Percentiles rank a stretch among this genome's conserved stretches.
These are phyloP conservation scores for Colletotrichum tropicale DNA, from an alignment of 2,329 filamentous ascomycete species.

Conservation along the genomic window DNA sequence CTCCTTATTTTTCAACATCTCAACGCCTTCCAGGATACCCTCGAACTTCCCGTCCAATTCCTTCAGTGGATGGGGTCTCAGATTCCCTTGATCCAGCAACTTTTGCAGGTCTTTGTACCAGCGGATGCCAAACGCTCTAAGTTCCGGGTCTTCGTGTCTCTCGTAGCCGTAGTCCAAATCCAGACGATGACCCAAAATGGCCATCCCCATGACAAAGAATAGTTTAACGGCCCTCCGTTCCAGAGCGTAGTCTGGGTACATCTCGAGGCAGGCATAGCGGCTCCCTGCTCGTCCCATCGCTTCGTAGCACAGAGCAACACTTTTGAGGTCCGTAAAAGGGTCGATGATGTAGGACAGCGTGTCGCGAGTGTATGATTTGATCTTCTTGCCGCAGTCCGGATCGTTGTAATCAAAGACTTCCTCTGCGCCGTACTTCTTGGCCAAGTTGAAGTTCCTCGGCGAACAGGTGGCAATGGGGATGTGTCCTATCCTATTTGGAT, in stretches of 20 bases:
- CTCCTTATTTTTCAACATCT: not conserved
- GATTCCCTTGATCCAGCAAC: not conserved
- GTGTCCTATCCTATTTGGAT: not conserved
- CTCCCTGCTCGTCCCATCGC: conserved; percentile 31
- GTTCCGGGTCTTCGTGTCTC: not conserved
- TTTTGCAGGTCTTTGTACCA: not conserved
- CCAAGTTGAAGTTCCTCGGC: conserved; percentile 43
- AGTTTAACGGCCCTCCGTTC: not conserved
- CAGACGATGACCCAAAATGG: not conserved
- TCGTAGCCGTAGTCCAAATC: not conserved
- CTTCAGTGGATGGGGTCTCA: not conserved
- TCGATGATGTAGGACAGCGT: conserved; percentile 41
- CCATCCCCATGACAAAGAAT: not conserved
- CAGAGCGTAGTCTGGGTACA: not conserved
- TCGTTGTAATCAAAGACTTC: conserved; percentile 48
- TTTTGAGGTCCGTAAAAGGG: conserved; percentile 33
- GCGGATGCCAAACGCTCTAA: not conserved
- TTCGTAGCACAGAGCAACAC: conserved; percentile 39
- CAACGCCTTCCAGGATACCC: not conserved
- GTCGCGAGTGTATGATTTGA: conserved; percentile 37
- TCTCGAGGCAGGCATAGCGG: not conserved
- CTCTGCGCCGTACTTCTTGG: conserved; percentile 44
- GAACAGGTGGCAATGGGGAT: conserved; percentile 42
- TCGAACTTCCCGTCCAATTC: not conserved
- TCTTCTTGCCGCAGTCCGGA: conserved; percentile 28